phyloP scores from a whole-genome alignment of 768 basidiomycete genomes.

The Amanita polypyramis region DNA sequence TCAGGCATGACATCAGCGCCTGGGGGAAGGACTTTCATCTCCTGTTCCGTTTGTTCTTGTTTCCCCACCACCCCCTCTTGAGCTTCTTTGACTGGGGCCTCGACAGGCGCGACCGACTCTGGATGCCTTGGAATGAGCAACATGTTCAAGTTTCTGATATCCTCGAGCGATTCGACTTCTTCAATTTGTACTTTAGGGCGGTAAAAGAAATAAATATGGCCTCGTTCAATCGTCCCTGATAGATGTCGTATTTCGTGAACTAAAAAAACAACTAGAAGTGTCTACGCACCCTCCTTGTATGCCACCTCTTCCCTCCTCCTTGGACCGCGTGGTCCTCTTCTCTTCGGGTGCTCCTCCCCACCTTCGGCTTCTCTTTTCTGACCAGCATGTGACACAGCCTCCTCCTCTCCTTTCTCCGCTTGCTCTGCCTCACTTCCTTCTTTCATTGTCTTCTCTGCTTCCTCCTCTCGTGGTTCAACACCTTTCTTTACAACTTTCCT shows the following conservation, averaged over 20 bases:
- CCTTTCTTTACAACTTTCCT: too few species aligned
- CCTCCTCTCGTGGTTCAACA: too few species aligned
- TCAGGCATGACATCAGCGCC: conserved; percentile 44
- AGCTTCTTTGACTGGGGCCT: conserved; percentile 8
- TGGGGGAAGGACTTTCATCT: conserved; percentile 29
- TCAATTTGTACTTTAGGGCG: conserved; percentile 45
- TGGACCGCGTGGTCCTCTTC: conserved; percentile 10
- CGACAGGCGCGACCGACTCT: conserved; percentile 18
- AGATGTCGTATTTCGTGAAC: conserved; percentile 14
- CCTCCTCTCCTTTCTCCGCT: too few species aligned
- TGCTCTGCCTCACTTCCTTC: too few species aligned
- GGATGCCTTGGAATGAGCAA: conserved; percentile 48
- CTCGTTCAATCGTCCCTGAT: conserved; percentile 48
- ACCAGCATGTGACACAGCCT: too few species aligned
- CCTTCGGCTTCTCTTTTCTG: too few species aligned
- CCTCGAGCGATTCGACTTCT: conserved; percentile 44
- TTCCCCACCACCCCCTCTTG: conserved; percentile 2
- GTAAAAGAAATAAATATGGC: conserved; percentile 58
- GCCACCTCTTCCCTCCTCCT: conserved; percentile 15
- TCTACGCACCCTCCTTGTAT: conserved; percentile 5
- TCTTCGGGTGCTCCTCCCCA: too few species aligned
- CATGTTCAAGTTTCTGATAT: conserved; percentile 48
- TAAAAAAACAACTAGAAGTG: not conserved
- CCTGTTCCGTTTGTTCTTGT: conserved; percentile 8
- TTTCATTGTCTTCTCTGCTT: too few species aligned